Conservation (phyloP, 495 filamentous ascomycete species). For the Hypomontagnella submonticulosa region DNA sequence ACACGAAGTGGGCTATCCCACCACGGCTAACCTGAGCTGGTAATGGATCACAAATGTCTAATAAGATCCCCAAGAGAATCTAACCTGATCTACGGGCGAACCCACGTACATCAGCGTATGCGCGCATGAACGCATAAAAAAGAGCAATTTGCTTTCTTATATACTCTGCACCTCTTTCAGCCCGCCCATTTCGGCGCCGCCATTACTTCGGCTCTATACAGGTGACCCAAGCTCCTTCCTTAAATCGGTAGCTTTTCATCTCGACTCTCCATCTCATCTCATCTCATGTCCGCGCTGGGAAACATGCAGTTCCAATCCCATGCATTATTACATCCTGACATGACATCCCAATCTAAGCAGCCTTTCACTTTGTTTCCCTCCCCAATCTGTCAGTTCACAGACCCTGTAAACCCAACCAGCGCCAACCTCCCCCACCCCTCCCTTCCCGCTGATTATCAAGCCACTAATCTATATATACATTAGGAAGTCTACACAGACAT, state of each 20-base stretch:
- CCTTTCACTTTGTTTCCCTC: background rate
- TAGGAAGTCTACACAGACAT: too few species aligned
- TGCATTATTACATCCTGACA: conserved; percentile 14
- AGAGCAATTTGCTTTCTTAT: conserved; percentile 43
- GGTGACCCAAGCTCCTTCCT: conserved; percentile 36
- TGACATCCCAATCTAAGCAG: conserved; percentile 16
- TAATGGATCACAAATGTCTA: conserved; percentile 33
- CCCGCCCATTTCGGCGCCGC: conserved; percentile 41
- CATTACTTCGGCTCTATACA: conserved; percentile 40
- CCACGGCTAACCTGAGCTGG: conserved; percentile 23
- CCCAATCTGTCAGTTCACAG: background rate
- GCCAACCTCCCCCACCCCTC: conserved; percentile 1
- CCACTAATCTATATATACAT: conserved; percentile 21
- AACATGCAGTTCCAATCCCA: conserved; percentile 7
- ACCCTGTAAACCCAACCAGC: too few species aligned
- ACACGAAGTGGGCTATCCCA: conserved; percentile 20
- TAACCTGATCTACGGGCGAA: conserved; percentile 40
- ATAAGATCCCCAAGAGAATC: conserved; percentile 33
- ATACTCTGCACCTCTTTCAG: conserved; percentile 28
- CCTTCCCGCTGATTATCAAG: conserved; percentile 32
- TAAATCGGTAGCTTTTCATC: conserved; percentile 27
- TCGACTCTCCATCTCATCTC: conserved; percentile 23
- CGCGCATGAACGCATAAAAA: conserved; percentile 45
- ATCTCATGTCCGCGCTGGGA: conserved; percentile 14
- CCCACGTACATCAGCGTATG: conserved; percentile 21